A percentile compares a stretch with the other conserved stretches of the same genome.
Evolutionary conservation across 345 rosid genomes (phyloP).

Genomic region (Nasturtium officinale): DNA sequence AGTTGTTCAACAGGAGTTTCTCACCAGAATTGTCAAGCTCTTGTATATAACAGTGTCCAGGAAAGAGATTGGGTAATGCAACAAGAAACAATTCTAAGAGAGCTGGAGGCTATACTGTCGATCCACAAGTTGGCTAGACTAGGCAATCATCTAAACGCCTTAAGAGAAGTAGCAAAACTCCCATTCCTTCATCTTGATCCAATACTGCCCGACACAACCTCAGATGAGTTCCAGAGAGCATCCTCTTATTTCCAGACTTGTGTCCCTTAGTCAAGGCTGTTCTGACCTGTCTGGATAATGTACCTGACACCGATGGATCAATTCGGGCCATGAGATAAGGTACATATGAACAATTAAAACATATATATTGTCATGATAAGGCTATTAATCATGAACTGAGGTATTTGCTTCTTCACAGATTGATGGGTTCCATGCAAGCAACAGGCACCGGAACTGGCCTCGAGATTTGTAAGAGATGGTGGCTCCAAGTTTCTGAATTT

Average conservation of each 20-base stretch:
- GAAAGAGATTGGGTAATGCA: slow-evolving; percentile 71
- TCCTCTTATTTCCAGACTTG: slow-evolving; percentile 78
- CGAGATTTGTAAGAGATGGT: slow-evolving; percentile 75
- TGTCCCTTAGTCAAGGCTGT: slow-evolving; percentile 74
- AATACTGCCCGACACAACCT: slow-evolving; percentile 56
- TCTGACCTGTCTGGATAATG: slow-evolving; percentile 76
- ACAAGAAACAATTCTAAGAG: slow-evolving; percentile 84
- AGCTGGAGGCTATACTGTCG: slow-evolving; percentile 87
- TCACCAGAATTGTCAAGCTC: slow-evolving; percentile 11
- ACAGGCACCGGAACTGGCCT: slow-evolving; percentile 78
- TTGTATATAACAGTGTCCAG: slow-evolving; percentile 54
- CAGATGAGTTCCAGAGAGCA: slow-evolving; percentile 57
- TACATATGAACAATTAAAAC: slow-evolving; percentile 26
- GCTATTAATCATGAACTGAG: not conserved
- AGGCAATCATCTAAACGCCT: slow-evolving; percentile 69
- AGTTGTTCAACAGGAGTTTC: not conserved
- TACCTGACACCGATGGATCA: slow-evolving; percentile 78
- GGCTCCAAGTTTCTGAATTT: slow-evolving; percentile 64
- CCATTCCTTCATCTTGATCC: slow-evolving; percentile 89
- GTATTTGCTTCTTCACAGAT: slow-evolving; percentile 53
- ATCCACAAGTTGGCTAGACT: slow-evolving; percentile 65
- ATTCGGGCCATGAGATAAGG: slow-evolving; percentile 86
- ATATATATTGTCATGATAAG: not conserved
- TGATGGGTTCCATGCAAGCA: slow-evolving; percentile 71
- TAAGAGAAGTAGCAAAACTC: slow-evolving; percentile 80